Evolutionary conservation across 208 protist species (phyloP).

Genomic region (Angomonas ambiguus): DNA sequence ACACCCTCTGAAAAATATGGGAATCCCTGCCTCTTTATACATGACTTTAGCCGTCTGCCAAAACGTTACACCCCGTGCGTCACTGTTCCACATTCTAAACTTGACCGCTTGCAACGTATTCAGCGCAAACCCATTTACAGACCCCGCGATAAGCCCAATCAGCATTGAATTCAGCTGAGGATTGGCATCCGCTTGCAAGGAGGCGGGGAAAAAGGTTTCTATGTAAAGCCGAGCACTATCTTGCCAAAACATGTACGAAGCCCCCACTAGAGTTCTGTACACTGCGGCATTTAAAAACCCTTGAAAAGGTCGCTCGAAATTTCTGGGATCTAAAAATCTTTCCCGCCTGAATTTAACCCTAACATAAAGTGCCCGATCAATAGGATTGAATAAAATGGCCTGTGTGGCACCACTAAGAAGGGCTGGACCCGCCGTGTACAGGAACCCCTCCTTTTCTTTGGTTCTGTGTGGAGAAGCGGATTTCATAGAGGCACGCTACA

Average conservation of each 20-base stretch:
- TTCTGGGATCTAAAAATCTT: slow-evolving; percentile 72
- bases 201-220: slow-evolving; percentile 32
- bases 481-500: background rate
- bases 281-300: slow-evolving; percentile 87
- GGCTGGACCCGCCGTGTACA: slow-evolving; percentile 57
- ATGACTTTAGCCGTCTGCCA: slow-evolving; percentile 44
- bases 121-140: slow-evolving; percentile 72
- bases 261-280: slow-evolving; percentile 81
- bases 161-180: slow-evolving; percentile 72
- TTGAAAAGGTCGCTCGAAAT: slow-evolving; percentile 89
- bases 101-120: slow-evolving; percentile 87
- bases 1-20: slow-evolving; percentile 86
- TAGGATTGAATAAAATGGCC: slow-evolving; percentile 87
- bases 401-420: slow-evolving; percentile 73
- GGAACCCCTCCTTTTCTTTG: slow-evolving; percentile 31
- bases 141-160: slow-evolving; percentile 71
- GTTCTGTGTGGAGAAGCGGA: background rate
- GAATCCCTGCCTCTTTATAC: slow-evolving; percentile 59
- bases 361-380: slow-evolving; percentile 88
- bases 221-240: slow-evolving; percentile 74
- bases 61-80: slow-evolving; percentile 54
- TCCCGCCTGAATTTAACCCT: slow-evolving; percentile 68
- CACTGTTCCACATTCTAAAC: slow-evolving; percentile 87
- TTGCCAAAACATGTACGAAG: slow-evolving; percentile 90
- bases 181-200: slow-evolving; percentile 35